Evolutionary conservation across 2,329 filamentous ascomycete species (phyloP).

Genomic region (Trichoderma guizhouense): DNA sequence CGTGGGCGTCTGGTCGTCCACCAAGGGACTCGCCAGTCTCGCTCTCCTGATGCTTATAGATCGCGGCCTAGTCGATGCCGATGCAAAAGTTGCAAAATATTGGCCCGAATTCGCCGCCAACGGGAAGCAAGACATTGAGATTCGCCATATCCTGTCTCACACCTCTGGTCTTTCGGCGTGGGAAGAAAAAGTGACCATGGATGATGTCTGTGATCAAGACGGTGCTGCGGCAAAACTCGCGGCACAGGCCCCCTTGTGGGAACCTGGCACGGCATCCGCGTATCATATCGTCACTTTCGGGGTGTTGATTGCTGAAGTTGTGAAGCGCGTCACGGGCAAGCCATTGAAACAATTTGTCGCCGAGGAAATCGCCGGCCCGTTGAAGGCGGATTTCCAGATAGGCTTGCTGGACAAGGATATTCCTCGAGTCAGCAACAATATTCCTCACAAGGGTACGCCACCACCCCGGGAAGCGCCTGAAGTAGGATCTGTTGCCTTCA

Average conservation of each 20-base stretch:
- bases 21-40: constrained; percentile 38
- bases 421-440: constrained; percentile 37
- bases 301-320: constrained; percentile 41
- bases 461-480: constrained; percentile 25
- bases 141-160: constrained; percentile 41
- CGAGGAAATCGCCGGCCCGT: constrained; percentile 36
- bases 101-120: constrained; percentile 46
- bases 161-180: constrained; percentile 36
- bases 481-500: constrained; percentile 19
- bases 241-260: constrained; percentile 42
- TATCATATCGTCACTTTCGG: constrained; percentile 43
- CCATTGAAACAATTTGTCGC: constrained; percentile 40
- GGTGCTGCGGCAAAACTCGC: constrained; percentile 34
- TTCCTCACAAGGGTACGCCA: constrained; percentile 27
- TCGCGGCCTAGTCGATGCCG: constrained; percentile 35
- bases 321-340: constrained; percentile 40
- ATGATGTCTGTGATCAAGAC: constrained; percentile 34
- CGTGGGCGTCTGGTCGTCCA: constrained; percentile 38
- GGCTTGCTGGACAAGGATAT: constrained; percentile 41
- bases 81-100: constrained; percentile 39
- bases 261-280: constrained; percentile 40
- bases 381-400: constrained; percentile 46
- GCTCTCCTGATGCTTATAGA: constrained; percentile 39
- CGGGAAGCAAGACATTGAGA: constrained; percentile 38
- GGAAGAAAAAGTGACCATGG: constrained; percentile 29